Percentiles rank a stretch among this genome's conserved stretches.
Conservation (phyloP, 345 rosid genomes). For the Kandelia obovata region DNA sequence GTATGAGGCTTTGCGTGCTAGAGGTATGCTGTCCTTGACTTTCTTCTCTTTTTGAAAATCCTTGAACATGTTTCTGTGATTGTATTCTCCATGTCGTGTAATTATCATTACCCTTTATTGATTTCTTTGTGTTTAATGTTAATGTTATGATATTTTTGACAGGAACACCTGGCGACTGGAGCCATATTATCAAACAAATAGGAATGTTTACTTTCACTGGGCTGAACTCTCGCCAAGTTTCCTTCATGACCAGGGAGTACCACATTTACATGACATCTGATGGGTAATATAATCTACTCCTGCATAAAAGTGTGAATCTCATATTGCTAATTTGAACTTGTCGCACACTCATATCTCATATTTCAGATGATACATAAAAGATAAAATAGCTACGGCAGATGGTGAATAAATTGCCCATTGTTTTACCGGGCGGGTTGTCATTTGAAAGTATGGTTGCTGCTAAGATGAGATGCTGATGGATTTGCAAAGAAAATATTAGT, state of each 20-base stretch:
- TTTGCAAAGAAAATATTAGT: no score
- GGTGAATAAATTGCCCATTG: no score
- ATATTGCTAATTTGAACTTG: no score
- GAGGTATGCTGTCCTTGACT: conserved; percentile 32
- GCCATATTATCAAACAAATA: conserved; percentile 45
- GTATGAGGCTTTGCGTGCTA: conserved; percentile 35
- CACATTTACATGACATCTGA: conserved; percentile 58
- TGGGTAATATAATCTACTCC: conserved; percentile 33
- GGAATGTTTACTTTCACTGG: conserved; percentile 55
- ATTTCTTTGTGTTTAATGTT: background rate
- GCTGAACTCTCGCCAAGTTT: conserved; percentile 40
- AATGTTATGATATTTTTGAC: conserved; percentile 4
- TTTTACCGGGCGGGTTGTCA: background rate
- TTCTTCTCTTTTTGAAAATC: background rate
- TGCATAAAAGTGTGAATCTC: no score
- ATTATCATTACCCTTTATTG: background rate
- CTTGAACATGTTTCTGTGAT: background rate
- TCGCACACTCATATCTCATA: no score
- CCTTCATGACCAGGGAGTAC: conserved; percentile 44
- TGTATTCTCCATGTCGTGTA: background rate
- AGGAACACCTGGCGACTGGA: conserved; percentile 65
- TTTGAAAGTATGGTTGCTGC: conserved; percentile 1
- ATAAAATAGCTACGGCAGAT: no score
- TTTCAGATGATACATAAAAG: no score
- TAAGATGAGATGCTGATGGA: background rate